A percentile compares a stretch with the other conserved stretches of the same genome.
phyloP scores from a whole-genome alignment of 2,329 filamentous ascomycete species.

The Lecanicillium sp. region DNA sequence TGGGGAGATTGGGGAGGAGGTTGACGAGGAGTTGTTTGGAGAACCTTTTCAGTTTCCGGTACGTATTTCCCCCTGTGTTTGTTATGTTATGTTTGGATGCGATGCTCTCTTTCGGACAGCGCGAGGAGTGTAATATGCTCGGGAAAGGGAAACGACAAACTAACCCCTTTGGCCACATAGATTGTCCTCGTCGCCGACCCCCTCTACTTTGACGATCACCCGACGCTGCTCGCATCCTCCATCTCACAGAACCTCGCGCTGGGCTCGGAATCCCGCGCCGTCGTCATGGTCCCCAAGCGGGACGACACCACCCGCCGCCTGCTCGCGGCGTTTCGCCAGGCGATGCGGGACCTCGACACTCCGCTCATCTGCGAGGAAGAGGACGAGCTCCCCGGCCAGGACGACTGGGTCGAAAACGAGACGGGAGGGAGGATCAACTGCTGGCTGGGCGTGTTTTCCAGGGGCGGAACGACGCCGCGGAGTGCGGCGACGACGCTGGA shows the following conservation, averaged over 20 bases:
- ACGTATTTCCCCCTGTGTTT: slow-evolving; percentile 1
- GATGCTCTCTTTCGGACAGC: no score
- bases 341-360: slow-evolving; percentile 46
- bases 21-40: slow-evolving; percentile 37
- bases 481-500: no score
- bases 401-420: slow-evolving; percentile 61
- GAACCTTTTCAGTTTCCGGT: slow-evolving; percentile 44
- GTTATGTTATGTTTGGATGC: no score
- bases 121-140: no score
- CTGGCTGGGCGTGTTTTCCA: slow-evolving; percentile 59
- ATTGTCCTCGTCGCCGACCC: slow-evolving; percentile 80
- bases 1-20: slow-evolving; percentile 32
- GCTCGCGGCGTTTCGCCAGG: slow-evolving; percentile 51
- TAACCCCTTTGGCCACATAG: slow-evolving; percentile 23
- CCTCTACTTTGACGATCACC: slow-evolving; percentile 80
- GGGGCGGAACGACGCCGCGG: slow-evolving; percentile 19
- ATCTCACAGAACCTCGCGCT: slow-evolving; percentile 60
- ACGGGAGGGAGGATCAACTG: slow-evolving; percentile 43
- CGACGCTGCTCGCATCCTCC: slow-evolving; percentile 62
- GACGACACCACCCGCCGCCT: slow-evolving; percentile 59
- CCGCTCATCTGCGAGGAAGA: slow-evolving; percentile 48
- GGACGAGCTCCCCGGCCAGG: slow-evolving; percentile 56
- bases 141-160: no score
- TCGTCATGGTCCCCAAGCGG: slow-evolving; percentile 76
- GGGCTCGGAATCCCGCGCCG: slow-evolving; percentile 50